Base-by-base conservation (phyloP, 345 rosid genomes). In the Salix purpurea region DNA sequence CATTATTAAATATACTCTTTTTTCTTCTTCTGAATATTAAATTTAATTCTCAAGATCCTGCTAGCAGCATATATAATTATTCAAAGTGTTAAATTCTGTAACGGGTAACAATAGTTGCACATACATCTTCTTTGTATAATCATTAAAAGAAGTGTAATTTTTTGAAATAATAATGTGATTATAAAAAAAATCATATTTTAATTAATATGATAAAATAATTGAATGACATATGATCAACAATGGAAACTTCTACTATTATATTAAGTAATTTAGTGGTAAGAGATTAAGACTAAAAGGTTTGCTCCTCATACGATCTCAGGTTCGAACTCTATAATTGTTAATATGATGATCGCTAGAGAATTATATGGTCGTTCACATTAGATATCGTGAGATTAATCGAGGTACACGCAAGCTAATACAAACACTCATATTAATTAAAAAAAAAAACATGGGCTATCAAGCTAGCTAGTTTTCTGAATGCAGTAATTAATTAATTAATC, bases 231-330 rank as follows among this genome's bases (percentile, higher is more conserved):
- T 71, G 28, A 56, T 61, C 78, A 77, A 24, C 34, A 70, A 75
- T 70, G 74, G 84, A 77, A 83, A 76, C 78, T 76, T 67, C 44
- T 28, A 64, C 69, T 39, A 64, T 40, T 37, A 23, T 52, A 30
- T 46, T 7, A 56, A 7, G 42, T 39, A 0, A 8, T 34, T 1
- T 0, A 39, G 2, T 39, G 11, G 2, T 39, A 7, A 39, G 1
- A 7, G 2, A 1, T 39, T 39, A 8, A 1, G 42, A 39, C 0
- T 1, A 39, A 39, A 0, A 39, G 11, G 0, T 39, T 39, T 39
- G 37, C 1, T 34, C 5, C 36, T 34, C 6, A 34, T 4, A 6
- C 36, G 36, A 34, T 34, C 37, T 36, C 37, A 36, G 1, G 5
- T 36, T 36, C 7, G 1, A 36, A 1, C 7, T 34, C 6, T 34